Evolutionary conservation across 2,329 filamentous ascomycete genomes (phyloP).

Genomic region (Fusarium graminum): DNA sequence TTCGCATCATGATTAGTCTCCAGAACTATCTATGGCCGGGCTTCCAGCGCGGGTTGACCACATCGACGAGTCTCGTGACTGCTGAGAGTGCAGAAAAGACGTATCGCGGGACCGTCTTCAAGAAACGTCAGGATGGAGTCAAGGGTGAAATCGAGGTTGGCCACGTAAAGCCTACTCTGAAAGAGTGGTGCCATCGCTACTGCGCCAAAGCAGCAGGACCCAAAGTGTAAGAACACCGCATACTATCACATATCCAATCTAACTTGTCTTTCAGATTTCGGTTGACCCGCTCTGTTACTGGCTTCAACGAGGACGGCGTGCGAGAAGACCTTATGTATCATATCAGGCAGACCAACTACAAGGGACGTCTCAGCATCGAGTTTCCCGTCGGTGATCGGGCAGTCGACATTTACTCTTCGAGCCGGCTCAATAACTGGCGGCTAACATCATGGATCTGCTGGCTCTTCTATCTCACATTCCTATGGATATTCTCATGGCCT

Average conservation of each 20-base stretch:
- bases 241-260: background rate
- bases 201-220: constrained; percentile 32
- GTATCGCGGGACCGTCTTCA: constrained; percentile 41
- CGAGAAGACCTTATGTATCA: background rate
- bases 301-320: constrained; percentile 15
- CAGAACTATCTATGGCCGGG: constrained; percentile 45
- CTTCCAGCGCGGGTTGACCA: constrained; percentile 3
- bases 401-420: constrained; percentile 43
- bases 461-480: constrained; percentile 42
- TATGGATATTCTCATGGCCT: constrained; percentile 46
- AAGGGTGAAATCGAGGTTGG: constrained; percentile 41
- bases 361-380: constrained; percentile 30
- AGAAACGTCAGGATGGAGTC: constrained; percentile 25
- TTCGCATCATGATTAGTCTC: constrained; percentile 37
- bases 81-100: constrained; percentile 38
- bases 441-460: constrained; percentile 41
- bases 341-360: constrained; percentile 41
- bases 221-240: constrained; percentile 32
- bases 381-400: constrained; percentile 41
- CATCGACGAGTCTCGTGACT: constrained; percentile 26
- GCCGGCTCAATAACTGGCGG: constrained; percentile 34
- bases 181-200: constrained; percentile 44
- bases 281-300: constrained; percentile 31
- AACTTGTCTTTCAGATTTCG: constrained; percentile 31
- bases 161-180: constrained; percentile 30